Percentiles rank a stretch among this genome's conserved stretches.
Conservation (phyloP, 73 alveolate species). For the Blepharisma japonicum region DNA sequence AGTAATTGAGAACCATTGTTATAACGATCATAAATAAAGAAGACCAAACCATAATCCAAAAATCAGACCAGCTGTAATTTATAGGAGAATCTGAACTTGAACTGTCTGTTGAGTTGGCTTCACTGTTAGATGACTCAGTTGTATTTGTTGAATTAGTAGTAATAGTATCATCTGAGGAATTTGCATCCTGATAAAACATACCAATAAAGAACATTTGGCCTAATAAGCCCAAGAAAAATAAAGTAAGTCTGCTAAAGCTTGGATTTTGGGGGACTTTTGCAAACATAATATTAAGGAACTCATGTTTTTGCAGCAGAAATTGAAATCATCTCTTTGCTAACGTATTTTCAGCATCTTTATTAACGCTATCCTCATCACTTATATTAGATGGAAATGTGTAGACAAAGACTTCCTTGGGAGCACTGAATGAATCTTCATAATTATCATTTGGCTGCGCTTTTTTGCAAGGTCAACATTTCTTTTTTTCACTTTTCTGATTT, state of each 20-base stretch:
- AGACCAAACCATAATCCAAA: constrained; percentile 6
- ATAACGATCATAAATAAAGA: background rate
- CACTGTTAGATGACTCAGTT: no score
- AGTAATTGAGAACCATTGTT: background rate
- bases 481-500: no score
- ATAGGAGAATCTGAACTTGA: no score
- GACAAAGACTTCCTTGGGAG: no score
- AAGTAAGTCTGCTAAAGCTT: background rate
- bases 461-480: no score
- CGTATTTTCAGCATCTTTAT: background rate
- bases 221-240: background rate
- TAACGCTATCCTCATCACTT: background rate
- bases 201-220: constrained; percentile 27
- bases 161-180: background rate
- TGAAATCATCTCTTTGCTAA: background rate
- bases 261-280: background rate
- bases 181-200: background rate
- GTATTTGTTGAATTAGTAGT: background rate
- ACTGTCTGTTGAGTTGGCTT: no score
- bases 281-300: background rate
- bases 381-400: background rate
- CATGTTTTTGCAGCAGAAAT: background rate
- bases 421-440: no score
- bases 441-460: no score
- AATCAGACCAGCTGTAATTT: background rate